Conservation (phyloP, 2,329 filamentous ascomycete species). For the Pseudogymnoascus sp. region DNA sequence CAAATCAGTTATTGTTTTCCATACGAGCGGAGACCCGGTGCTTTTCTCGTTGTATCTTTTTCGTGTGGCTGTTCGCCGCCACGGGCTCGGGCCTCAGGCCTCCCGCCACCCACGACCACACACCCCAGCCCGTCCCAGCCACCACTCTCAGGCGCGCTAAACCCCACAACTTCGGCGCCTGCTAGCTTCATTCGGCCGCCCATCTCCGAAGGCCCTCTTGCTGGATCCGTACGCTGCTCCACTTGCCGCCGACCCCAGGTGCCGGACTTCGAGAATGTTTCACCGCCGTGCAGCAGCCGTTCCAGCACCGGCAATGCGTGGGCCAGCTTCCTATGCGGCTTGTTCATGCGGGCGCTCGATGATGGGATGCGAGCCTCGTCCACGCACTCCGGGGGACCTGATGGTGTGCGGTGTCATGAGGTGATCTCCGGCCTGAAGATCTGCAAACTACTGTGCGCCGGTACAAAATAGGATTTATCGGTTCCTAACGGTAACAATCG, state of each 20-base stretch:
- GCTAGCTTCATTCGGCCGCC: slow-evolving; percentile 5
- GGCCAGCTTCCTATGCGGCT: background rate
- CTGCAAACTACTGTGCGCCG: slow-evolving; percentile 1
- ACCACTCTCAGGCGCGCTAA: background rate
- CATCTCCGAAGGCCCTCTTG: slow-evolving; percentile 2
- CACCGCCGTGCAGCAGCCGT: background rate
- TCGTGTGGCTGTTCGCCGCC: background rate
- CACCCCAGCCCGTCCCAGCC: background rate
- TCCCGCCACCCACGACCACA: background rate
- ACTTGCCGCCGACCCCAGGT: slow-evolving; percentile 1
- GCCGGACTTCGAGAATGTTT: slow-evolving; percentile 8
- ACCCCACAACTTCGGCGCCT: slow-evolving; percentile 7
- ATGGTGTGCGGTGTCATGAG: slow-evolving; percentile 7
- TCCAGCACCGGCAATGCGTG: slow-evolving; percentile 1
- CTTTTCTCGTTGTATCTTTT: slow-evolving; percentile 7
- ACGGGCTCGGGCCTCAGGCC: slow-evolving; percentile 2
- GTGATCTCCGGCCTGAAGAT: background rate
- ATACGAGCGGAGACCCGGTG: background rate
- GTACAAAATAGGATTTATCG: background rate
- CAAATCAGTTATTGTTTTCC: background rate
- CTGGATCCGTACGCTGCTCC: slow-evolving; percentile 1
- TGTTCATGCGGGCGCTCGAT: background rate
- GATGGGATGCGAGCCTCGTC: background rate
- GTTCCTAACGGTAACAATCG: background rate
- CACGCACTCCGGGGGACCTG: background rate